phyloP scores from a whole-genome alignment of 2,329 filamentous ascomycete species.

The Epichloe coenophiala region DNA sequence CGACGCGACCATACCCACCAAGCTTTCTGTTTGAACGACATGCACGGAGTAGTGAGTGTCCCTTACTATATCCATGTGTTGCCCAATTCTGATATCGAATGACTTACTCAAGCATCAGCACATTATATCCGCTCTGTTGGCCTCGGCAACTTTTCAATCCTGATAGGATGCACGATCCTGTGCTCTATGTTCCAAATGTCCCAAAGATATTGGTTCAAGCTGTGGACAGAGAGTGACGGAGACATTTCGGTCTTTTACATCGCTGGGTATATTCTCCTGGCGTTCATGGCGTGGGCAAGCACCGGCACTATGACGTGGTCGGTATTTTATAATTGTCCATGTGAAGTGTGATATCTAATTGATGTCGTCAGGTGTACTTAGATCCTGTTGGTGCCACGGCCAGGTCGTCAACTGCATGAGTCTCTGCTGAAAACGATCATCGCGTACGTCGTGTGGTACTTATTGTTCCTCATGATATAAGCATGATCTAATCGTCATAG shows the following conservation, averaged over 20 bases:
- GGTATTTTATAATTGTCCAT: not conserved
- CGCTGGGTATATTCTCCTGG: not conserved
- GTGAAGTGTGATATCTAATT: not conserved
- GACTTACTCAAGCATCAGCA: no score
- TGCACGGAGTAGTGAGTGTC: not conserved
- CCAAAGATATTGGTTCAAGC: conserved; percentile 24
- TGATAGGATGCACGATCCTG: no score
- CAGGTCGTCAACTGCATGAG: no score
- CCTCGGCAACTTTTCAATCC: no score
- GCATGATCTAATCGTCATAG: no score
- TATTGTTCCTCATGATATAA: no score
- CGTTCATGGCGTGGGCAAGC: not conserved
- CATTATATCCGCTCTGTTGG: no score
- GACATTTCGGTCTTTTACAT: not conserved
- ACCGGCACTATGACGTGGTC: not conserved
- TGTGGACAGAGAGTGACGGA: conserved; percentile 20
- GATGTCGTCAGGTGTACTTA: not conserved
- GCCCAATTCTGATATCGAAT: no score
- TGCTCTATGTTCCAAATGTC: conserved; percentile 17
- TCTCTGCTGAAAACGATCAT: no score
- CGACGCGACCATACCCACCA: not conserved
- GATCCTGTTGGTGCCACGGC: not conserved
- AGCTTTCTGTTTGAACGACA: not conserved
- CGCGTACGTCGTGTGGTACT: no score
- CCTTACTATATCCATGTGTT: not conserved